Percentiles rank a stretch among this genome's conserved stretches.
phyloP scores from a whole-genome alignment of 768 basidiomycete species.

The Leucosporidium yakuticum region DNA sequence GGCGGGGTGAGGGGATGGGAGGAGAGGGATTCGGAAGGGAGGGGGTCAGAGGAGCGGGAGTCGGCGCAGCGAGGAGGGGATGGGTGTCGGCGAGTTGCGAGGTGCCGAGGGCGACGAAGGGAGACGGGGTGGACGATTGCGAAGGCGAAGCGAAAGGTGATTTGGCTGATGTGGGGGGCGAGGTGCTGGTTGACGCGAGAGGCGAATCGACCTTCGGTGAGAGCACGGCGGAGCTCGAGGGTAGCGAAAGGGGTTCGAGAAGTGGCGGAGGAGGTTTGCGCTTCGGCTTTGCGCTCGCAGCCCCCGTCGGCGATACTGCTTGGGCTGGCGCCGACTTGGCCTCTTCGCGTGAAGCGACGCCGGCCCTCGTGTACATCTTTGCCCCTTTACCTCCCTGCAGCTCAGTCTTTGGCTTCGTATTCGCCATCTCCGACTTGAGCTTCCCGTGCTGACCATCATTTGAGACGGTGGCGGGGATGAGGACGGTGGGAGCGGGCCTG shows the following conservation, averaged over 20 bases:
- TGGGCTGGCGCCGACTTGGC: not conserved
- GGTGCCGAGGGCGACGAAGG: not conserved
- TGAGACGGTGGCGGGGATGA: not conserved
- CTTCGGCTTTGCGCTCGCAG: not conserved
- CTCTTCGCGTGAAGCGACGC: not conserved
- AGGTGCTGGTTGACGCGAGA: not conserved
- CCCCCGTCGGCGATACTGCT: not conserved
- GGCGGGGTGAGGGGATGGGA: not conserved
- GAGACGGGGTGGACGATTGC: not conserved
- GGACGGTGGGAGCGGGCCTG: not conserved
- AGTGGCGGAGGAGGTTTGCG: not conserved
- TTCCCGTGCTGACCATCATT: not conserved
- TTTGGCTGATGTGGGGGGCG: not conserved
- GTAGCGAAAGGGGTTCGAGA: not conserved
- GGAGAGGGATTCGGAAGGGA: not conserved
- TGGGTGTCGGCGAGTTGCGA: not conserved
- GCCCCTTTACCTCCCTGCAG: not conserved
- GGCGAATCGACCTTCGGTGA: not conserved
- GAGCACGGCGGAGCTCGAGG: not conserved
- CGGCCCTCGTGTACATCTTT: not conserved
- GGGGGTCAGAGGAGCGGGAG: not conserved
- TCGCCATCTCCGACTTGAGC: not conserved
- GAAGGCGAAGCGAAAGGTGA: not conserved
- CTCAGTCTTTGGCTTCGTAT: not conserved
- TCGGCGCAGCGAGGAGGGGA: not conserved